Percentiles rank a stretch among this genome's conserved stretches.
Evolutionary conservation across 164 flowering plant species (phyloP).

Genomic region (Hamamelis virginiana): DNA sequence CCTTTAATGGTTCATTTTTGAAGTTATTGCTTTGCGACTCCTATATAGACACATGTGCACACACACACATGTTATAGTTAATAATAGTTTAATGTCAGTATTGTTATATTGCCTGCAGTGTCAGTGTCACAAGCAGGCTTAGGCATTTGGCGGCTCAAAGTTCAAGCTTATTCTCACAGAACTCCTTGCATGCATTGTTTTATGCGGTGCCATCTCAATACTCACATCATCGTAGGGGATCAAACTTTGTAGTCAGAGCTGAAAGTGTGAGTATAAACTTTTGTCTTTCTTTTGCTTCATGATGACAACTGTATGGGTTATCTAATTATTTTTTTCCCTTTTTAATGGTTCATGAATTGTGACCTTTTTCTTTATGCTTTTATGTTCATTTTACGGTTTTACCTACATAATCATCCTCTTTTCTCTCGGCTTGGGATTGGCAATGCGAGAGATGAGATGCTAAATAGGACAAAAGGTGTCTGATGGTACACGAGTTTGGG

Average conservation of each 20-base stretch:
- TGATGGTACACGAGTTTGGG: too few species aligned
- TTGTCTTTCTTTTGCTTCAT: conserved; percentile 1
- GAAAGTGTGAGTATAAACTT: conserved; percentile 52
- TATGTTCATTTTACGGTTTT: not conserved
- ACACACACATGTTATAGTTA: not conserved
- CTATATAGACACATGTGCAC: not conserved
- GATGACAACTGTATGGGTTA: not conserved
- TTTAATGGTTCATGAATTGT: not conserved
- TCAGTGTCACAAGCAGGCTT: conserved; percentile 44
- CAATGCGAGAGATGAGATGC: too few species aligned
- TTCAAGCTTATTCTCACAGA: conserved; percentile 55
- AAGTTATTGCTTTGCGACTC: not conserved
- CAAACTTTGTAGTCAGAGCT: conserved; percentile 75
- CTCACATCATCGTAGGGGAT: conserved; percentile 44
- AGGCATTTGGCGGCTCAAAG: conserved; percentile 41
- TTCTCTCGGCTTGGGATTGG: conserved; percentile 46
- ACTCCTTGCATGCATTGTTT: conserved; percentile 41
- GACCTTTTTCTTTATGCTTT: too few species aligned
- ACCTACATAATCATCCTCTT: not conserved
- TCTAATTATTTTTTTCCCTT: not conserved
- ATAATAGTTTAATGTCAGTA: not conserved
- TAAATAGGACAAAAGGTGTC: too few species aligned
- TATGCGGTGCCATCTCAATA: conserved; percentile 31
- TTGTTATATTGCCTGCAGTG: conserved; percentile 28
- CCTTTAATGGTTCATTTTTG: too few species aligned